Evolutionary conservation across 805 yeast species (phyloP).

Genomic region (Myxozyma monticola): DNA sequence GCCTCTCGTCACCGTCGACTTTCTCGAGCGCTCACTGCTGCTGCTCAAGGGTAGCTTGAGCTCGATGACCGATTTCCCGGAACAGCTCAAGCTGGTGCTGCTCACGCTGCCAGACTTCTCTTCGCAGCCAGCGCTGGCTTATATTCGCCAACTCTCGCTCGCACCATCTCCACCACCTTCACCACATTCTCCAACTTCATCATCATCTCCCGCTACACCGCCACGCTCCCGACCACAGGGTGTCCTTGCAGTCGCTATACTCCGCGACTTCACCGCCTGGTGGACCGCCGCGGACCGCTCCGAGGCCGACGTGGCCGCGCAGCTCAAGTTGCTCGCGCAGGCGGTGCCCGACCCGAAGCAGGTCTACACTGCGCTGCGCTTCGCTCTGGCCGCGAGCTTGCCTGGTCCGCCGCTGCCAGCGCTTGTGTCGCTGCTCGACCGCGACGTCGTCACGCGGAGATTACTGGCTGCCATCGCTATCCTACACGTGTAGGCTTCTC

Average conservation of each 20-base stretch:
- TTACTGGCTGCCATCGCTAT: conserved; percentile 7
- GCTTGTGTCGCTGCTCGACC: conserved; percentile 19
- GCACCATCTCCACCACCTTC: no score
- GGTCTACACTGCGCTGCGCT: conserved; percentile 24
- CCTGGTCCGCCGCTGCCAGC: conserved; percentile 29
- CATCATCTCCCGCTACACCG: no score
- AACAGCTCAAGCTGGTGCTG: conserved; percentile 13
- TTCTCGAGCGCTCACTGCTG: conserved; percentile 8
- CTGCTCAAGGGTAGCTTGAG: conserved; percentile 18
- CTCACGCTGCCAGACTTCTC: conserved; percentile 14
- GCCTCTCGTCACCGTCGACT: neutral
- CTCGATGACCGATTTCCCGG: conserved; percentile 19
- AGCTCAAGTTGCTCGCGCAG: conserved; percentile 2
- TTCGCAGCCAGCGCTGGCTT: conserved; percentile 4
- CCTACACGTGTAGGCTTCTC: no score
- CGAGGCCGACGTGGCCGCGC: neutral
- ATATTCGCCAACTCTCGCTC: conserved; percentile 4
- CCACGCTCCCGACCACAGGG: neutral
- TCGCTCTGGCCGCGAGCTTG: conserved; percentile 22
- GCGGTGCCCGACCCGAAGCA: conserved; percentile 1
- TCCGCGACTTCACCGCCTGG: conserved; percentile 10
- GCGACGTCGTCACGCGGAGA: conserved; percentile 12
- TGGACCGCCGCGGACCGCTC: conserved; percentile 1
- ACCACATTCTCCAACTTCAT: no score
- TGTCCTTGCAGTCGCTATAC: conserved; percentile 5